Evolutionary conservation across 2,329 filamentous ascomycete species (phyloP).

Genomic region (Fusarium globosum): DNA sequence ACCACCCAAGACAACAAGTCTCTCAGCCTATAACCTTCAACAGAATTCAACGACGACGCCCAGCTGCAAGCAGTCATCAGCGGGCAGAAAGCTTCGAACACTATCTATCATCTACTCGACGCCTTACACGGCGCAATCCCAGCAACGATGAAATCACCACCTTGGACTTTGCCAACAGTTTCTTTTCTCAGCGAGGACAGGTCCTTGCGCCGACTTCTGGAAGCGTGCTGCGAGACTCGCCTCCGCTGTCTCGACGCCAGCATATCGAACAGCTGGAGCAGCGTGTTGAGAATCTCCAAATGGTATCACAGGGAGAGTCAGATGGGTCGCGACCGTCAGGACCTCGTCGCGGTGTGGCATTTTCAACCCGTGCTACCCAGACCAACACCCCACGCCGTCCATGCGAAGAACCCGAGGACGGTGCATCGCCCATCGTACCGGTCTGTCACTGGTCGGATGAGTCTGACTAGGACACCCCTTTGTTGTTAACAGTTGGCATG

Average conservation of each 20-base stretch:
- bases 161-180: background rate
- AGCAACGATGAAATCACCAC: background rate
- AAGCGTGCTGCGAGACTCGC: too few relatives aligned
- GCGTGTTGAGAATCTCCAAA: background rate
- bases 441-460: background rate
- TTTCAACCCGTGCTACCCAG: background rate
- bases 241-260: background rate
- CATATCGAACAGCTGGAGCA: background rate
- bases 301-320: accelerated
- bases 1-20: background rate
- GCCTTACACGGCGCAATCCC: background rate
- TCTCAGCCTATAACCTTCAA: accelerated
- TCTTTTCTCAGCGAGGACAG: background rate
- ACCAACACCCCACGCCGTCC: too few relatives aligned
- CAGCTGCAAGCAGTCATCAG: accelerated
- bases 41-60: background rate
- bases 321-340: accelerated
- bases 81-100: background rate
- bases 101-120: background rate
- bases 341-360: accelerated
- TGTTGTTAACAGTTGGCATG: accelerated
- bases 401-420: background rate
- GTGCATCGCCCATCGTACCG: accelerated
- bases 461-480: accelerated
- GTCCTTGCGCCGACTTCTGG: background rate